Conservation (phyloP, 2,329 filamentous ascomycete genomes). For the Chalaropsis ovoidea region DNA sequence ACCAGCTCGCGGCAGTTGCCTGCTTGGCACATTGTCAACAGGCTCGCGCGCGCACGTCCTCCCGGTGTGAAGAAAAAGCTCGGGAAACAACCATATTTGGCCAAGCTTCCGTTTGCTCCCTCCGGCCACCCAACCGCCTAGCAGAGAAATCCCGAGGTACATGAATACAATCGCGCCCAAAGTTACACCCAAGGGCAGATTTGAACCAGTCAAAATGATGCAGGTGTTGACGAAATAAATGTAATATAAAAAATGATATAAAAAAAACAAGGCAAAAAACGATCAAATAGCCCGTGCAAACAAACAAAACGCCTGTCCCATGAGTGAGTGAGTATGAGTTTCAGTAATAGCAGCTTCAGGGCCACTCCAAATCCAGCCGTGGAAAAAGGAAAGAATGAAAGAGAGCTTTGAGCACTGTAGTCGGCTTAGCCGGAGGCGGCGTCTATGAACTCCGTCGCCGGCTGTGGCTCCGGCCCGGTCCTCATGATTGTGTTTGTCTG, state of each 20-base stretch:
- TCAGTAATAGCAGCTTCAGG: slow-evolving; percentile 11
- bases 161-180: too few relatives aligned
- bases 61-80: slow-evolving; percentile 1
- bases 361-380: slow-evolving; percentile 14
- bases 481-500: slow-evolving; percentile 2
- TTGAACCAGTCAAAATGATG: background rate
- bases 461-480: background rate
- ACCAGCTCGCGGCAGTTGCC: background rate
- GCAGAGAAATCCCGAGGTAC: background rate
- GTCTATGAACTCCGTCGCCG: background rate
- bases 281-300: slow-evolving; percentile 5
- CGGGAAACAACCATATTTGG: slow-evolving; percentile 7
- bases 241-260: background rate
- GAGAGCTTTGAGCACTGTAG: background rate
- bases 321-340: slow-evolving; percentile 22
- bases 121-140: background rate
- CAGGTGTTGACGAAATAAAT: background rate
- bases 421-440: background rate
- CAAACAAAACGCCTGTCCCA: slow-evolving; percentile 23
- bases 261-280: slow-evolving; percentile 16
- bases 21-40: background rate
- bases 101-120: background rate
- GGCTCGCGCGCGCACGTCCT: background rate
- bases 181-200: too few relatives aligned
- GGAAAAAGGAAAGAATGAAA: slow-evolving; percentile 4